Conservation (phyloP, 352 stramenopile species). For the Pythium folliculosum region DNA sequence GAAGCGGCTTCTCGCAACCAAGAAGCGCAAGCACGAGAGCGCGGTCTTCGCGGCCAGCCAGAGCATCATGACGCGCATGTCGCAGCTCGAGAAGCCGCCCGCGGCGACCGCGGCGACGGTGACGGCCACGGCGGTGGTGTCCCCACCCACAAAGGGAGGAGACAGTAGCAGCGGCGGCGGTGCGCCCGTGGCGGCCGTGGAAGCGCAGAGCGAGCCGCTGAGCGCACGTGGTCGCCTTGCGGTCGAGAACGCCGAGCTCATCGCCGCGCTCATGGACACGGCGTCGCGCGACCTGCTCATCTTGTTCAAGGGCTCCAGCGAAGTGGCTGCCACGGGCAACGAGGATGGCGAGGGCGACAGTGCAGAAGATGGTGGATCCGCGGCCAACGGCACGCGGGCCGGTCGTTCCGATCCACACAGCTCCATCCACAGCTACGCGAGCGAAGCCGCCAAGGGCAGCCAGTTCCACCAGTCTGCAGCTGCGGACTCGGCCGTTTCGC, state of each 20-base stretch:
- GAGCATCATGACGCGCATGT: constrained; percentile 34
- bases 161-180: background rate
- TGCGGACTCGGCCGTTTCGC: constrained; percentile 22
- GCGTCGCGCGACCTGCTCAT: constrained; percentile 28
- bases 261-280: constrained; percentile 23
- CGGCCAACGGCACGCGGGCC: background rate
- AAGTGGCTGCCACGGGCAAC: background rate
- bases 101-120: background rate
- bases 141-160: background rate
- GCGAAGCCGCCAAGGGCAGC: constrained; percentile 6
- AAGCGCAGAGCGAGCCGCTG: constrained; percentile 20
- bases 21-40: constrained; percentile 61
- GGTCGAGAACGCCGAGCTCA: constrained; percentile 29
- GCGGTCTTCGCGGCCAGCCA: constrained; percentile 55
- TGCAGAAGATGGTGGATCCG: background rate
- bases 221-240: constrained; percentile 31
- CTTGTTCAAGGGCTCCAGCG: constrained; percentile 33
- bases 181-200: background rate
- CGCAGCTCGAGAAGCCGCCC: constrained; percentile 27
- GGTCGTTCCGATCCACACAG: background rate
- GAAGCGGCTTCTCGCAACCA: constrained; percentile 61
- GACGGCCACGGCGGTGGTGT: background rate
- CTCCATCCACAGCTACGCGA: constrained; percentile 7
- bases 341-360: background rate
- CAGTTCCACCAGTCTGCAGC: constrained; percentile 5